Base-by-base conservation (phyloP, 371 early-diverging fungal species). In the Mucor racemosus region DNA sequence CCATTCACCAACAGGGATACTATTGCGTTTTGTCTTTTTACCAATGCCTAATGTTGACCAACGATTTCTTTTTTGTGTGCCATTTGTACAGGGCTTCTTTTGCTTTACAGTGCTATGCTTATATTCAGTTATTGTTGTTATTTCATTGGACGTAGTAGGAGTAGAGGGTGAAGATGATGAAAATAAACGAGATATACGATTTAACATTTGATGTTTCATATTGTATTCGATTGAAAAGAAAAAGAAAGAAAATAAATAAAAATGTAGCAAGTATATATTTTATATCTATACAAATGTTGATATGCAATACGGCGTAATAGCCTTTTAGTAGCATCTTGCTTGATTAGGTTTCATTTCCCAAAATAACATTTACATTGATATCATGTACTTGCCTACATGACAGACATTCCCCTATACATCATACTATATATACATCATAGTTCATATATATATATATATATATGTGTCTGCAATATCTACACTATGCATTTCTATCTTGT, bases 271-370 rank as follows among this genome's bases (percentile, higher is more conserved):
- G 46, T 41, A 17, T 35, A 7, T 54, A 13, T 33, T 55, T 15
- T 35, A 55, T 31, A 55, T 35, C 7, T n/a, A 55, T 55, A 55
- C 14, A 55, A 55, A 55, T 34, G n/a, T 4, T 26, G 48, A 41
- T 41, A 50, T 66, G 66, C 66, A 66, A 34, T 38, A 59, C 39
- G 35, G 66, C 60, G 60, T 60, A 65, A 59, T 65, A 40, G 34
- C 21, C 13, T 19, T 21, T 50, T 44, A 48, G 14, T 38, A 57
- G 58, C 34, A 40, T 19, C 19, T 57, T 38, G 40, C 65, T 65
- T 50, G 54, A 66, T 66, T 66, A 60, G 53, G 66, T 66, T 66
- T 66, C 66, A 66, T 66, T 66, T 66, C 66, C 59, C 59, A 59
- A 59, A 58, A 58, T 57, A 38, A 38, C 38, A 50, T 26, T 26